These are phyloP conservation scores for Magnusiomyces tetraspermus DNA, from an alignment of 1,139 yeast species.

Conservation along the genomic window DNA sequence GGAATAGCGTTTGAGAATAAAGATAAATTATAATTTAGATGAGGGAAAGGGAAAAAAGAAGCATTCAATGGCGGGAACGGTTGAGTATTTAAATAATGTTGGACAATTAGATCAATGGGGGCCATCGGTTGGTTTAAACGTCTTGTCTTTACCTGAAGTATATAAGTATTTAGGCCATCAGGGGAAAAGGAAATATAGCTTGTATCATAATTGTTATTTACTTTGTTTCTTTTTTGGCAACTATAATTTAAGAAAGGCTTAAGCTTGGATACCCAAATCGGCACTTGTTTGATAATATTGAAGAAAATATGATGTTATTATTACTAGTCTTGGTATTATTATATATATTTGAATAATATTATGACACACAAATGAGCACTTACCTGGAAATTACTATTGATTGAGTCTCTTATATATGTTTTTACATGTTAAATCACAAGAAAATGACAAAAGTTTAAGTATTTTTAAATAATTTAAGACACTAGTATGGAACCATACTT, in stretches of 20 bases:
- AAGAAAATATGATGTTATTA: too few relatives aligned
- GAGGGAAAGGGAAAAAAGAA: too few relatives aligned
- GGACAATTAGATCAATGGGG: too few relatives aligned
- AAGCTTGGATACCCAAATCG: not conserved
- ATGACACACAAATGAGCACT: not conserved
- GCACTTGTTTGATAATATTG: not conserved
- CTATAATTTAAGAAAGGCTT: not conserved
- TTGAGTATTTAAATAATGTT: not conserved
- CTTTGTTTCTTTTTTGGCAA: not conserved
- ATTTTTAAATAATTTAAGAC: too few relatives aligned
- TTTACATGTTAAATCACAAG: too few relatives aligned
- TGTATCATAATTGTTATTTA: not conserved
- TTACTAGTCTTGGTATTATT: too few relatives aligned
- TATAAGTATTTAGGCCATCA: not conserved
- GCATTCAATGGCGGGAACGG: too few relatives aligned
- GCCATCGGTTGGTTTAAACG: too few relatives aligned
- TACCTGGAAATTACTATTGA: not conserved
- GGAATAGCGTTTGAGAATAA: not conserved
- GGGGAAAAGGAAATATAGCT: not conserved
- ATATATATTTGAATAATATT: not conserved
- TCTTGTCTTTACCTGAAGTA: not conserved
- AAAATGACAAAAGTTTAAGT: too few relatives aligned
- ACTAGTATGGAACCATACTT: too few relatives aligned
- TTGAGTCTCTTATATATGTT: too few relatives aligned
- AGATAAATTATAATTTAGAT: not conserved